phyloP scores from a whole-genome alignment of 2,329 filamentous ascomycete species.

The Botrytis porri region DNA sequence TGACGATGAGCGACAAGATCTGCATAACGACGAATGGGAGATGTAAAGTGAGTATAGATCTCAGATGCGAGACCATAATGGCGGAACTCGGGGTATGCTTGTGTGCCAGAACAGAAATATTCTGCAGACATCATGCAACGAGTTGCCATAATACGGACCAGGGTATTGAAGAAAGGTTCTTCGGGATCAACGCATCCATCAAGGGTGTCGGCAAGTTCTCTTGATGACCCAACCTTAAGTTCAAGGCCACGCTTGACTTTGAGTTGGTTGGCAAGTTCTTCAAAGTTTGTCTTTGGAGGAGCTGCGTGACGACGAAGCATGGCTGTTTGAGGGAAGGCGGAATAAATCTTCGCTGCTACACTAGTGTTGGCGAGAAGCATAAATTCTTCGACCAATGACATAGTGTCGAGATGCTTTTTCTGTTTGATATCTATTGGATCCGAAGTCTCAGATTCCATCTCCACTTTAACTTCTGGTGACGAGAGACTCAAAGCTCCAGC shows the following conservation, averaged over 20 bases:
- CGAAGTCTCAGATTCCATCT: slow-evolving; percentile 91
- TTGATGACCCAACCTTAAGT: slow-evolving; percentile 79
- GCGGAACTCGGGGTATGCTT: slow-evolving; percentile 89
- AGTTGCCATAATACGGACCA: slow-evolving; percentile 95
- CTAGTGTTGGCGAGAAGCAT: slow-evolving; percentile 98
- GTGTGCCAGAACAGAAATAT: slow-evolving; percentile 94
- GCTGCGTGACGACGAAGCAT: slow-evolving; percentile 88
- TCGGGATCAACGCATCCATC: slow-evolving; percentile 75
- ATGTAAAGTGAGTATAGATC: slow-evolving; percentile 99
- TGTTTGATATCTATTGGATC: slow-evolving; percentile 96
- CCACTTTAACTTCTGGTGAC: slow-evolving; percentile 95
- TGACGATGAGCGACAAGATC: slow-evolving; percentile 93
- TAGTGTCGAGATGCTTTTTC: slow-evolving; percentile 90
- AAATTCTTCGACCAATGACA: slow-evolving; percentile 97
- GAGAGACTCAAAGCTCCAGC: slow-evolving; percentile 93
- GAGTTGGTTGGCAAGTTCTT: slow-evolving; percentile 87
- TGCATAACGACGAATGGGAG: slow-evolving; percentile 95
- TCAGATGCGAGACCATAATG: slow-evolving; percentile 95
- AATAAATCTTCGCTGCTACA: slow-evolving; percentile 86
- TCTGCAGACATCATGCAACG: slow-evolving; percentile 99
- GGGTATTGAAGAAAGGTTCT: slow-evolving; percentile 97
- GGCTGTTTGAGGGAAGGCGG: slow-evolving; percentile 91
- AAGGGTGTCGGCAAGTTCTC: slow-evolving; percentile 88
- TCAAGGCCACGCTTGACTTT: slow-evolving; percentile 81
- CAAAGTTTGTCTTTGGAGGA: slow-evolving; percentile 93